A percentile compares a stretch with the other conserved stretches of the same genome.
phyloP scores from a whole-genome alignment of 257 asterid species.

The Capsicum rhomboideum region DNA sequence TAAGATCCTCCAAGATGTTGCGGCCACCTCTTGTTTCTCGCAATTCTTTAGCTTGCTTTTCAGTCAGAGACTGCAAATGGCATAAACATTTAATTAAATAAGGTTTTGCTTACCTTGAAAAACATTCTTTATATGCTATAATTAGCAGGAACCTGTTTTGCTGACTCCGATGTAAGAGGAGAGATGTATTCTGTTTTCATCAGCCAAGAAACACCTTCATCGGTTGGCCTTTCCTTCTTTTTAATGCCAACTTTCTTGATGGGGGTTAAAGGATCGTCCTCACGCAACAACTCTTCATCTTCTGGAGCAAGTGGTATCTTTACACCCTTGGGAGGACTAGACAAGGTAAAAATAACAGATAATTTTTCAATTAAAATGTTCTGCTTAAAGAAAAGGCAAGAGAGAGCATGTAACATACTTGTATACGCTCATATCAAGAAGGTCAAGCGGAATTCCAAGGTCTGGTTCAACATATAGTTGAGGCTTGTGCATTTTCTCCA shows the following conservation, averaged over 20 bases:
- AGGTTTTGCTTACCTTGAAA: neutral
- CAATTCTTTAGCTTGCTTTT: slow-evolving; percentile 86
- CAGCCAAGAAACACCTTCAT: slow-evolving; percentile 95
- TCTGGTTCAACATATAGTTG: slow-evolving; percentile 87
- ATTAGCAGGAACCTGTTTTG: slow-evolving; percentile 61
- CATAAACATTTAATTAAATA: neutral
- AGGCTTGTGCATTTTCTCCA: slow-evolving; percentile 95
- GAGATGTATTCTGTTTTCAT: slow-evolving; percentile 95
- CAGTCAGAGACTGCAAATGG: slow-evolving; percentile 66
- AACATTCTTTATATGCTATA: neutral
- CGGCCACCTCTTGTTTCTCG: slow-evolving; percentile 66
- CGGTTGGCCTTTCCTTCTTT: slow-evolving; percentile 91
- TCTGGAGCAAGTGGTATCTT: slow-evolving; percentile 64
- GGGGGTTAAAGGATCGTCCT: slow-evolving; percentile 77
- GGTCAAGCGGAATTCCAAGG: slow-evolving; percentile 90
- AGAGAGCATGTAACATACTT: slow-evolving; percentile 43
- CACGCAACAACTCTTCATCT: slow-evolving; percentile 84
- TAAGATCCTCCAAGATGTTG: slow-evolving; percentile 66
- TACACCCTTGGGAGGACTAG: slow-evolving; percentile 81
- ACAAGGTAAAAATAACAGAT: slow-evolving; percentile 14
- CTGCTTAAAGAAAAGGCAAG: neutral
- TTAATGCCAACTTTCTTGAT: slow-evolving; percentile 76
- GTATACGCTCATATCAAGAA: slow-evolving; percentile 91
- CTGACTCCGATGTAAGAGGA: slow-evolving; percentile 75
- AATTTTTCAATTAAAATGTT: neutral